phyloP scores from a whole-genome alignment of 805 yeast genomes.

The Novakomyces olei region DNA sequence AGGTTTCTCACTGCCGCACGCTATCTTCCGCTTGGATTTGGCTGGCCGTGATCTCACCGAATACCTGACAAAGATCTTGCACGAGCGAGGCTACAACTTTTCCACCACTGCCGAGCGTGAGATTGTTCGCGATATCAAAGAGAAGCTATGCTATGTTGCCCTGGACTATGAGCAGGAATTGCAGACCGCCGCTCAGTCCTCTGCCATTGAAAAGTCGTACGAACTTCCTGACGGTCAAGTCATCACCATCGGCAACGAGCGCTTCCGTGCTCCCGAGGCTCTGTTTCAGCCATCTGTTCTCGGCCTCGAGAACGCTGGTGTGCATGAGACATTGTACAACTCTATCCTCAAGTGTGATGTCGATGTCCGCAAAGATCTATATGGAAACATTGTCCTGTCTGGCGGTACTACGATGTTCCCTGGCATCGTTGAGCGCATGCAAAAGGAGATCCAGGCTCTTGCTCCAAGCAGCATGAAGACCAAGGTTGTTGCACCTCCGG shows the following conservation, averaged over 20 bases:
- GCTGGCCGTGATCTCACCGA: slow-evolving; percentile 99
- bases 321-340: slow-evolving; percentile 91
- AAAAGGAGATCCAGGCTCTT: slow-evolving; percentile 97
- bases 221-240: slow-evolving; percentile 99
- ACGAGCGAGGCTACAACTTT: slow-evolving; percentile 98
- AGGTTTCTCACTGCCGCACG: slow-evolving; percentile 98
- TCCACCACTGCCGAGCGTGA: slow-evolving; percentile 98
- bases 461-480: slow-evolving; percentile 99
- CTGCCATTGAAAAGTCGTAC: slow-evolving; percentile 94
- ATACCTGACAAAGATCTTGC: slow-evolving; percentile 92
- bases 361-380: slow-evolving; percentile 95
- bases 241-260: slow-evolving; percentile 97
- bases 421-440: slow-evolving; percentile 99
- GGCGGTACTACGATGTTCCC: slow-evolving; percentile 99
- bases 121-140: slow-evolving; percentile 94
- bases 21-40: slow-evolving; percentile 93
- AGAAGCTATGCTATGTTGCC: slow-evolving; percentile 96
- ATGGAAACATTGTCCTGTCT: slow-evolving; percentile 98
- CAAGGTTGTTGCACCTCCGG: slow-evolving; percentile 98
- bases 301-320: slow-evolving; percentile 90
- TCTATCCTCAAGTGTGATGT: slow-evolving; percentile 97
- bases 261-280: slow-evolving; percentile 99
- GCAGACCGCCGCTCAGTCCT: slow-evolving; percentile 96
- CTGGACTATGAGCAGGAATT: slow-evolving; percentile 98
- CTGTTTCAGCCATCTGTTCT: slow-evolving; percentile 92